Conservation (phyloP, 352 stramenopile genomes). For the Aphanomyces astaci region DNA sequence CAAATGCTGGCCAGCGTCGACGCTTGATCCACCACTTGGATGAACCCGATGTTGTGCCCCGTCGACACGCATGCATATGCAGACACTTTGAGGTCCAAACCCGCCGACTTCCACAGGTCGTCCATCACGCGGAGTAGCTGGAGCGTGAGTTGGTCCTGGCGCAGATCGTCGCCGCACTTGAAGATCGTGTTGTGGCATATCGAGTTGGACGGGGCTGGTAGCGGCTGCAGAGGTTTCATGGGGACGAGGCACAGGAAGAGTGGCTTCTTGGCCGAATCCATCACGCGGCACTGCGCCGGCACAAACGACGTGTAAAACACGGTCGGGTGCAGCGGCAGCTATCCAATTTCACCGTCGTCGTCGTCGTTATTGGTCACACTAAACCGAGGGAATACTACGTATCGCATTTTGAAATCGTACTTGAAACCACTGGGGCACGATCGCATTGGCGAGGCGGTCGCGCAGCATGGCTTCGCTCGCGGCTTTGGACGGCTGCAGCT, state of each 20-base stretch:
- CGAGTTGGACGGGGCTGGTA: conserved; percentile 29
- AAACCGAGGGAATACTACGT: too few species aligned
- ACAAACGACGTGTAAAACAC: conserved; percentile 75
- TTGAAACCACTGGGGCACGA: conserved; percentile 82
- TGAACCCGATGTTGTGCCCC: conserved; percentile 78
- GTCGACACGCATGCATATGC: conserved; percentile 86
- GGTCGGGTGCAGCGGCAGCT: conserved; percentile 77
- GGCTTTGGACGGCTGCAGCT: conserved; percentile 35
- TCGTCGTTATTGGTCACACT: not conserved
- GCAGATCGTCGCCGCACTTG: conserved; percentile 89
- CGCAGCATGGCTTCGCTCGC: conserved; percentile 49
- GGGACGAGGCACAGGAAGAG: conserved; percentile 83
- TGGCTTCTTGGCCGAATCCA: conserved; percentile 91
- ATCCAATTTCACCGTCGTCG: too few species aligned
- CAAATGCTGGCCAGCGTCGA: conserved; percentile 86
- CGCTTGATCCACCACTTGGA: conserved; percentile 83
- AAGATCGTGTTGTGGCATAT: conserved; percentile 58
- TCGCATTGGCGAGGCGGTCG: conserved; percentile 37
- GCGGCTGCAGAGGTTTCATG: conserved; percentile 44
- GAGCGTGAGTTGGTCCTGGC: conserved; percentile 90
- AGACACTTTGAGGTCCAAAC: conserved; percentile 74
- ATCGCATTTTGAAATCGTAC: too few species aligned
- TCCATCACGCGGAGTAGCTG: conserved; percentile 90
- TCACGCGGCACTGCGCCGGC: conserved; percentile 80
- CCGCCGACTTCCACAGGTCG: conserved; percentile 78